Evolutionary conservation across 2,329 filamentous ascomycete species (phyloP), one percentile per base, ranked within the genome.

Genomic region (Zymoseptoria brevis): DNA sequence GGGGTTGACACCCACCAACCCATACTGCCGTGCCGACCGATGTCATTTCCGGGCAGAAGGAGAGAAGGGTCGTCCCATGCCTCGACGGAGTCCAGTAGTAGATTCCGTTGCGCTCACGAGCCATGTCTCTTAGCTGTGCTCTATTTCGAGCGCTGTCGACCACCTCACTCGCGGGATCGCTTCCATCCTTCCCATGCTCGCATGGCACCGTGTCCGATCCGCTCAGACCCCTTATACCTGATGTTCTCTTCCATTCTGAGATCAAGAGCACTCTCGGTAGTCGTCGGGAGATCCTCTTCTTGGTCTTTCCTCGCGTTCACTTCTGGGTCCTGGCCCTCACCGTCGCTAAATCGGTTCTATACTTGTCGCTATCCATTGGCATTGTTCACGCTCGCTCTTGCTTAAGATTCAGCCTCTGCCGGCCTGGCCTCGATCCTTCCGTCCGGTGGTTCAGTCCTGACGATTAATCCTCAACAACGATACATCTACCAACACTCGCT

Each of bases 31-130:
- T 61, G 59, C 59, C 51, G 26, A 57, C 57, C 60, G 60, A 62
- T 62, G 60, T 62, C 60, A 62, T 57, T 51, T 48, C 45, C 55
- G 41, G 19, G 55, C 59, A 59, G 53, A 62, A 57, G 55, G 57
- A 24, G 55, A 45, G 35, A 45, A 45, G 35, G 35, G 35, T 45
- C 35, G 13, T 16, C 35, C 35, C 35, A 5, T 5, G 35, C 16
- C 35, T 45, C 35, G 35, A 45, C 35, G 35, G 35, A 45, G 35
- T n/a, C 13, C 35, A 45, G 35, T 45, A n/a, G 35, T 45, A n/a
- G 35, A n/a, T 45, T 45, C 35, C 35, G 35, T 45, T 45, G 35
- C 35, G 13, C 35, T 16, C 35, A 45, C 35, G 35, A 45, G 35
- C 35, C 35, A 45, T 45, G 35, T 45, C 35, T 45, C 35, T 45